A percentile compares a stretch with the other conserved stretches of the same genome.
Evolutionary conservation across 2,329 filamentous ascomycete species (phyloP).

Genomic region (Didymella exigua): DNA sequence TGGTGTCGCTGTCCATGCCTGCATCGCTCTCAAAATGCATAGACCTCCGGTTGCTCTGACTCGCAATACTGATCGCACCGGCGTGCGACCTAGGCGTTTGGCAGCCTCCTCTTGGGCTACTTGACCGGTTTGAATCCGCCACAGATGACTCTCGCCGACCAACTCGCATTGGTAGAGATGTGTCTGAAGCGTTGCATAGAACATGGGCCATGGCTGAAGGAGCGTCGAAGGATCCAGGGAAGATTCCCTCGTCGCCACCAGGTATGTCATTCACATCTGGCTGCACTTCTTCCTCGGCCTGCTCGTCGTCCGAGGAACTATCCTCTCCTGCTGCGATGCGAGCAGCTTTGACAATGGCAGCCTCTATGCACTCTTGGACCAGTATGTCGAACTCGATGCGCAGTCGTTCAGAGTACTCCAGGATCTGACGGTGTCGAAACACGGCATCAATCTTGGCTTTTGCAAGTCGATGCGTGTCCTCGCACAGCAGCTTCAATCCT

Average conservation of each 20-base stretch:
- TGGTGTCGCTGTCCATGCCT: constrained; percentile 85
- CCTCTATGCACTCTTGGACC: constrained; percentile 94
- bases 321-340: constrained; percentile 84
- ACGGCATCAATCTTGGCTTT: constrained; percentile 92
- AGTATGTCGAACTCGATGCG: constrained; percentile 90
- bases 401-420: constrained; percentile 95
- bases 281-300: constrained; percentile 53
- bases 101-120: constrained; percentile 81
- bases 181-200: constrained; percentile 60
- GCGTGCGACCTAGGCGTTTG: constrained; percentile 87
- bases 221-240: constrained; percentile 64
- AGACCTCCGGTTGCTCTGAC: constrained; percentile 74
- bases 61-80: constrained; percentile 62
- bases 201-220: constrained; percentile 63
- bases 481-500: constrained; percentile 82
- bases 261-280: constrained; percentile 46
- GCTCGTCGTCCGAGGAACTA: constrained; percentile 70
- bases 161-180: constrained; percentile 51
- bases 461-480: constrained; percentile 84
- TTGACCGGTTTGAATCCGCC: constrained; percentile 80
- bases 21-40: constrained; percentile 83
- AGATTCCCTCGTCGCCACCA: constrained; percentile 60
- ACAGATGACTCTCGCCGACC: constrained; percentile 64
- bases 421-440: constrained; percentile 85
- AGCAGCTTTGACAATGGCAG: constrained; percentile 86